phyloP scores from a whole-genome alignment of 1,284 basidiomycete genomes.

The Naganishia cerealis region DNA sequence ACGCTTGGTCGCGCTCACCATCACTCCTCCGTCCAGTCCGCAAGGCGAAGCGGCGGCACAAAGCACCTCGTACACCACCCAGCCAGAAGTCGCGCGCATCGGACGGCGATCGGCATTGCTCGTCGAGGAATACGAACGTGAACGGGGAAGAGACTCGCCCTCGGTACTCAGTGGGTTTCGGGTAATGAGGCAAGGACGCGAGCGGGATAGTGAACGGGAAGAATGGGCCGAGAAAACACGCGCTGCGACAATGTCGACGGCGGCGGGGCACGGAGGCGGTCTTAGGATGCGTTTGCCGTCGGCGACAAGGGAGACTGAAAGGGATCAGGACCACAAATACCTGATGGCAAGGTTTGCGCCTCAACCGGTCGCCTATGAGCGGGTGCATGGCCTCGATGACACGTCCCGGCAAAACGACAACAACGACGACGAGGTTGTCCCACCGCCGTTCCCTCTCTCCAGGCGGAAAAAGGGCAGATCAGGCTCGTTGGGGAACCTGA shows the following conservation, averaged over 20 bases:
- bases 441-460: background rate
- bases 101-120: conserved; percentile 6
- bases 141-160: background rate
- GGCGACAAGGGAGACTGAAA: background rate
- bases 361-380: conserved; percentile 12
- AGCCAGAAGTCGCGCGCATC: conserved; percentile 14
- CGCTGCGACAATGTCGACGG: background rate
- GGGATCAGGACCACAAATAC: conserved; percentile 2
- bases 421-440: background rate
- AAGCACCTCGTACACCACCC: background rate
- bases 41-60: background rate
- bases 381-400: background rate
- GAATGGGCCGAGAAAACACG: conserved; percentile 10
- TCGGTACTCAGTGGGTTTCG: conserved; percentile 10
- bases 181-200: conserved; percentile 5
- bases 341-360: conserved; percentile 19
- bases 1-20: conserved; percentile 24
- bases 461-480: conserved; percentile 11
- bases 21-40: conserved; percentile 28
- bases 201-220: conserved; percentile 15
- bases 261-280: background rate
- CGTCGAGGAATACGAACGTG: background rate
- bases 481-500: conserved; percentile 4
- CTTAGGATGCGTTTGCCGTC: conserved; percentile 21
- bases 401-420: background rate